These are phyloP conservation scores for Phytophthora fragariaefolia DNA, from an alignment of 352 stramenopile genomes.

Conservation along the genomic window DNA sequence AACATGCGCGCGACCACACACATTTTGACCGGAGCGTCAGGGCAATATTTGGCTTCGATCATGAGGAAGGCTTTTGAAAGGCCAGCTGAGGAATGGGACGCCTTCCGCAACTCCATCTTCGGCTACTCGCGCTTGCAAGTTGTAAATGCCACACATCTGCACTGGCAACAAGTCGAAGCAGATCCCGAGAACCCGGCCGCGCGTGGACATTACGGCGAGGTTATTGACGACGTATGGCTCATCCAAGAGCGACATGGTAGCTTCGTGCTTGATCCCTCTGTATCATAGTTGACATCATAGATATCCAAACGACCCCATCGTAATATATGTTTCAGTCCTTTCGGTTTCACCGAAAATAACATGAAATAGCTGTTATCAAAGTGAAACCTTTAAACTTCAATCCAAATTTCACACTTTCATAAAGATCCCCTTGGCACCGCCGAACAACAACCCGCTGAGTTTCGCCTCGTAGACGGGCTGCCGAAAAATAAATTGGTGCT, in stretches of 20 bases:
- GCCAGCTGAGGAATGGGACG: constrained; percentile 63
- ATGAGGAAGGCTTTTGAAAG: constrained; percentile 85
- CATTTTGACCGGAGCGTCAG: constrained; percentile 89
- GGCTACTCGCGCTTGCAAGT: constrained; percentile 87
- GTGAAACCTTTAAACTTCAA: neutral
- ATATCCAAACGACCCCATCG: neutral
- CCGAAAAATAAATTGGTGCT: too few relatives aligned
- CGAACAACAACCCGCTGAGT: too few relatives aligned
- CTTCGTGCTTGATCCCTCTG: constrained; percentile 42
- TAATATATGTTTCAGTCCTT: neutral
- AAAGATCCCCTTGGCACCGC: too few relatives aligned
- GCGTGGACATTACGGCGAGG: constrained; percentile 75
- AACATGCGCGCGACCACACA: constrained; percentile 90
- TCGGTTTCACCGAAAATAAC: too few relatives aligned
- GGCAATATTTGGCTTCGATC: constrained; percentile 78
- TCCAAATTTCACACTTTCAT: too few relatives aligned
- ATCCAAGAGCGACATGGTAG: constrained; percentile 91
- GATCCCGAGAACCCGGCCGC: constrained; percentile 80
- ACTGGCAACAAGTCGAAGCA: constrained; percentile 88
- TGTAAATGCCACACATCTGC: constrained; percentile 86
- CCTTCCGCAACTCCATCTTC: constrained; percentile 89
- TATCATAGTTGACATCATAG: neutral
- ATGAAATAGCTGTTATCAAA: too few relatives aligned
- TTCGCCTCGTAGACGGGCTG: too few relatives aligned
- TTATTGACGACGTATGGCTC: constrained; percentile 91